A percentile compares a stretch with the other conserved stretches of the same genome.
Evolutionary conservation across 2,329 filamentous ascomycete species (phyloP).

Genomic region (Rhynchosporium secalis): DNA sequence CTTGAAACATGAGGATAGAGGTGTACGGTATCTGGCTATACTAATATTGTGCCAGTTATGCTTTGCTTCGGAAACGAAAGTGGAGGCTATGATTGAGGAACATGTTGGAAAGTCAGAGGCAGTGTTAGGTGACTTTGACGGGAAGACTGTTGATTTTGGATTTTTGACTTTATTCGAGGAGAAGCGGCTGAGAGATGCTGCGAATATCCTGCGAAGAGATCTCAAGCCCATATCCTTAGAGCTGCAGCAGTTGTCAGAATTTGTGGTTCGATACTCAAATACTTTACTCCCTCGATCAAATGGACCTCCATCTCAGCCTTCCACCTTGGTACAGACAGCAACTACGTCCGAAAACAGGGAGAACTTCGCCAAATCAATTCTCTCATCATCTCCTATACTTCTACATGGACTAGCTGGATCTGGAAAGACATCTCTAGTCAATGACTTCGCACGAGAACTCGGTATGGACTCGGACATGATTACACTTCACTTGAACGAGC

Average conservation of each 20-base stretch:
- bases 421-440: slow-evolving; percentile 85
- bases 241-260: slow-evolving; percentile 53
- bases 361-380: slow-evolving; percentile 66
- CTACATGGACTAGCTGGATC: slow-evolving; percentile 81
- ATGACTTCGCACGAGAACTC: slow-evolving; percentile 77
- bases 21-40: slow-evolving; percentile 78
- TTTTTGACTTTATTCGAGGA: slow-evolving; percentile 66
- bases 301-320: slow-evolving; percentile 48
- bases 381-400: slow-evolving; percentile 69
- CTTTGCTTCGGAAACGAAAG: slow-evolving; percentile 75
- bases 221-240: slow-evolving; percentile 10
- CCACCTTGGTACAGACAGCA: slow-evolving; percentile 64
- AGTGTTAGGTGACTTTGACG: slow-evolving; percentile 74
- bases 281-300: slow-evolving; percentile 67
- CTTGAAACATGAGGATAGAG: slow-evolving; percentile 58
- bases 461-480: slow-evolving; percentile 82
- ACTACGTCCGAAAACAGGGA: slow-evolving; percentile 75
- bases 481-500: slow-evolving; percentile 94
- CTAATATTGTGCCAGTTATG: slow-evolving; percentile 79
- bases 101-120: slow-evolving; percentile 62
- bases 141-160: slow-evolving; percentile 71
- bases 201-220: slow-evolving; percentile 14
- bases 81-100: slow-evolving; percentile 68
- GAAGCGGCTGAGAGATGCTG: slow-evolving; percentile 34
- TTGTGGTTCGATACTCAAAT: slow-evolving; percentile 64